Base-by-base conservation (phyloP, 1,139 yeast species). In the Candida tetrigidarum region DNA sequence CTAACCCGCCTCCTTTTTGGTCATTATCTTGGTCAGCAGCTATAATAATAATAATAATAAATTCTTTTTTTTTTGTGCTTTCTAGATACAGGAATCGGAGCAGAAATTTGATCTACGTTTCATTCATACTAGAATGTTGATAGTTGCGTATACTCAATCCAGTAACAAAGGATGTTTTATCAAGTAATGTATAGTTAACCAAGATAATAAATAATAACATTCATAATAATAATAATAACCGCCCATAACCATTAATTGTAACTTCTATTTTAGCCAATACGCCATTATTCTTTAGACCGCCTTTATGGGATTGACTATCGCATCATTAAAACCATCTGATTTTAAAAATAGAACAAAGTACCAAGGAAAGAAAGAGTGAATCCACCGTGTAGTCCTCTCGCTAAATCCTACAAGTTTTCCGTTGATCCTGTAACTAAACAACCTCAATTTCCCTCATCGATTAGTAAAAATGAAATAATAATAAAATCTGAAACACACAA, bases 51-150 rank as follows among this genome's bases (percentile, higher is more conserved):
- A n/a, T n/a, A n/a, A n/a, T n/a, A n/a, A n/a, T n/a, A n/a, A n/a
- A n/a, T n/a, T n/a, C n/a, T n/a, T n/a, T n/a, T n/a, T n/a, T n/a
- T n/a, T n/a, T n/a, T n/a, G n/a, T n/a, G n/a, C n/a, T n/a, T n/a
- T n/a, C n/a, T n/a, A n/a, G n/a, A n/a, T n/a, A n/a, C n/a, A n/a
- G n/a, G n/a, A n/a, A n/a, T n/a, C n/a, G n/a, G n/a, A n/a, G n/a
- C n/a, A 29, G 11, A 29, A 29, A 29, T 15, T 18, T 32, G 35
- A 32, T 32, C 25, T 32, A 32, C 35, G 25, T 32, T 32, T 18
- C 35, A 32, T 32, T 18, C 35, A 32, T 19, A 32, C 35, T 19
- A 32, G 35, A 32, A 32, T 32, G 35, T 32, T 32, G 35, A 19
- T 32, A 18, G 25, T 19, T 18, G 35, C 23, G 23, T 32, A 32